These are phyloP conservation scores for Mortierella hygrophila DNA, from an alignment of 192 early-diverging fungal species.

Conservation along the genomic window DNA sequence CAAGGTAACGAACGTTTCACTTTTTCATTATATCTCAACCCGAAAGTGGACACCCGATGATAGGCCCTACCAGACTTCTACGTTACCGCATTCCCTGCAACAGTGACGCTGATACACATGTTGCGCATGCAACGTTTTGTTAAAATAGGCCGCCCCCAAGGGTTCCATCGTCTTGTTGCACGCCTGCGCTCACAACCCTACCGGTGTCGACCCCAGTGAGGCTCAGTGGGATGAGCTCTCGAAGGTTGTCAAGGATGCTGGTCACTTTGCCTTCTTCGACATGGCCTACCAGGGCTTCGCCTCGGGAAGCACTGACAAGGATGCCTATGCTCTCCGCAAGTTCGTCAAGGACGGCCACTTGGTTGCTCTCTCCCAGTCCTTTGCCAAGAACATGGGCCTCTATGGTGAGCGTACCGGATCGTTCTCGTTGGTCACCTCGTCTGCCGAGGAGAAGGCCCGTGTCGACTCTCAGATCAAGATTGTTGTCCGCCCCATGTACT, in stretches of 20 bases:
- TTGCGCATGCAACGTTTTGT: neutral
- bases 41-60: neutral
- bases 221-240: conserved; percentile 95
- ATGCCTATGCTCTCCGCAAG: conserved; percentile 94
- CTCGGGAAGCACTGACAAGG: conserved; percentile 87
- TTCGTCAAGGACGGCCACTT: conserved; percentile 87
- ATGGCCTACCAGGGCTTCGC: conserved; percentile 99
- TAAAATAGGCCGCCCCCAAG: conserved; percentile 77
- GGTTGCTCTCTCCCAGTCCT: conserved; percentile 92
- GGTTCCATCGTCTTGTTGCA: conserved; percentile 94
- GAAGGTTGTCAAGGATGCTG: conserved; percentile 77
- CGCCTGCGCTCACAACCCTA: conserved; percentile 99
- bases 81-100: too few relatives aligned
- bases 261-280: conserved; percentile 97
- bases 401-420: conserved; percentile 98
- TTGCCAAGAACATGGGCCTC: conserved; percentile 99
- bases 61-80: neutral
- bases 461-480: conserved; percentile 96
- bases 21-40: neutral
- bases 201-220: conserved; percentile 95
- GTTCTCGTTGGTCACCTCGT: conserved; percentile 86
- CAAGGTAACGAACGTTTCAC: conserved; percentile 58
- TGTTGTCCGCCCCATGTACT: conserved; percentile 97
- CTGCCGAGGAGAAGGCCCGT: conserved; percentile 80
- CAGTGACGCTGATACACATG: neutral